Evolutionary conservation across 441 rosid species (phyloP).

Genomic region (Geranium incanum): DNA sequence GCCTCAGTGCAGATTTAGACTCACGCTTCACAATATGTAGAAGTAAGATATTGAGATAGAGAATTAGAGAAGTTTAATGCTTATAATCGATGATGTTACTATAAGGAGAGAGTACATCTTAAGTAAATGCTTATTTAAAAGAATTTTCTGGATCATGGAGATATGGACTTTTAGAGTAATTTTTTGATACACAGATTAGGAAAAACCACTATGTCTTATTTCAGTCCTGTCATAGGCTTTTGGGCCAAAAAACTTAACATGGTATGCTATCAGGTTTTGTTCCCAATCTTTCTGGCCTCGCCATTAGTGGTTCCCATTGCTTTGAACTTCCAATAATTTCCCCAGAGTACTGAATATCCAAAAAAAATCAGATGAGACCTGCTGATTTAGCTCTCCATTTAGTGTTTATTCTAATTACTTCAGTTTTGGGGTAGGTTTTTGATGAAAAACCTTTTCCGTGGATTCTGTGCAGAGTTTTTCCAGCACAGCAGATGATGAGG

Average conservation of each 20-base stretch:
- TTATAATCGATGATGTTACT: background rate
- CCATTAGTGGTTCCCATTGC: background rate
- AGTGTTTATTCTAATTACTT: constrained; percentile 9
- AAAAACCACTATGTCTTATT: background rate
- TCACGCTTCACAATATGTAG: background rate
- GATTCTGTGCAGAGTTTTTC: constrained; percentile 33
- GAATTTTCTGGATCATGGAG: background rate
- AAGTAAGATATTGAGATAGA: background rate
- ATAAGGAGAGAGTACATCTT: background rate
- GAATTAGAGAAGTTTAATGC: background rate
- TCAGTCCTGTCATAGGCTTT: background rate
- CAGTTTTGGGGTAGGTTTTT: background rate
- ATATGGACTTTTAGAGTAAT: background rate
- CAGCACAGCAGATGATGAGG: constrained; percentile 36
- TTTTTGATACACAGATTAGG: background rate
- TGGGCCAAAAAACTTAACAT: background rate
- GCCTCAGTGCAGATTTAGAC: background rate
- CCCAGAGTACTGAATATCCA: background rate
- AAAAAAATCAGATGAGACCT: background rate
- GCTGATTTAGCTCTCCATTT: background rate
- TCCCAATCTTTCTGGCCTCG: background rate
- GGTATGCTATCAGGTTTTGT: background rate
- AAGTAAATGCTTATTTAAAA: background rate
- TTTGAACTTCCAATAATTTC: background rate
- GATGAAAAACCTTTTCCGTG: constrained; percentile 1